Percentiles rank a stretch among this genome's conserved stretches.
Evolutionary conservation across 139 green algal species (phyloP).

Genomic region (Chlamydomonas applanata): DNA sequence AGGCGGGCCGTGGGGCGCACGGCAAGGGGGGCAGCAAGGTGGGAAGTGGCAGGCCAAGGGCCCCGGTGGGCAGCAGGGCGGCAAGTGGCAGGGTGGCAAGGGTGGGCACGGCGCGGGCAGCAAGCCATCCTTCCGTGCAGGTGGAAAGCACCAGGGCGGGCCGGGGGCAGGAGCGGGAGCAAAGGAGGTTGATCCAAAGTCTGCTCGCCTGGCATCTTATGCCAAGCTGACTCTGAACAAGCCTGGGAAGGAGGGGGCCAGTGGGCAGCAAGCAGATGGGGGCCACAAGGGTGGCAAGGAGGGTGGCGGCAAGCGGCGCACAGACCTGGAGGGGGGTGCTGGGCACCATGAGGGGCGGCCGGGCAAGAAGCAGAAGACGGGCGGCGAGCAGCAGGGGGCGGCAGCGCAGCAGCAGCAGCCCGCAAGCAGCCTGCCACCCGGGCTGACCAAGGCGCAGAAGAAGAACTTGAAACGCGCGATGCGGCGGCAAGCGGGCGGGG

Average conservation of each 20-base stretch:
- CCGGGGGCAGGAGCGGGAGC: neutral
- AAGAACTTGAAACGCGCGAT: constrained; percentile 70
- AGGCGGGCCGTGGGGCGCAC: neutral
- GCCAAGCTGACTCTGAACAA: constrained; percentile 44
- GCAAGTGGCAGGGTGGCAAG: too few species aligned
- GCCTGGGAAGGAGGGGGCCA: neutral
- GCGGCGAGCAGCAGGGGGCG: neutral
- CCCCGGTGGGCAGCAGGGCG: too few species aligned
- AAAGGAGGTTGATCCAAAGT: neutral
- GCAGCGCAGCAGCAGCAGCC: neutral
- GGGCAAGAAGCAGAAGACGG: constrained; percentile 23
- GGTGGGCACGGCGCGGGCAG: too few species aligned
- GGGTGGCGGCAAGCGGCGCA: neutral
- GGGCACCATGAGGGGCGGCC: neutral
- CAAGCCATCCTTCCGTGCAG: too few species aligned
- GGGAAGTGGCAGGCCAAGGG: neutral
- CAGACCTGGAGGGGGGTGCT: neutral
- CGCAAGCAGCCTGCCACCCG: neutral
- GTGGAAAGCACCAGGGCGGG: too few species aligned
- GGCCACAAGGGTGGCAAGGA: constrained; percentile 6
- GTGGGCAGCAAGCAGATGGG: neutral
- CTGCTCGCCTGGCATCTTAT: constrained; percentile 54
- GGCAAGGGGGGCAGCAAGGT: neutral
- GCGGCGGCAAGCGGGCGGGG: constrained; percentile 36
- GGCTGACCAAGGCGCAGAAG: constrained; percentile 62